Conservation (phyloP, 176 grass and related monocot genomes). For the Lolium perenne region DNA sequence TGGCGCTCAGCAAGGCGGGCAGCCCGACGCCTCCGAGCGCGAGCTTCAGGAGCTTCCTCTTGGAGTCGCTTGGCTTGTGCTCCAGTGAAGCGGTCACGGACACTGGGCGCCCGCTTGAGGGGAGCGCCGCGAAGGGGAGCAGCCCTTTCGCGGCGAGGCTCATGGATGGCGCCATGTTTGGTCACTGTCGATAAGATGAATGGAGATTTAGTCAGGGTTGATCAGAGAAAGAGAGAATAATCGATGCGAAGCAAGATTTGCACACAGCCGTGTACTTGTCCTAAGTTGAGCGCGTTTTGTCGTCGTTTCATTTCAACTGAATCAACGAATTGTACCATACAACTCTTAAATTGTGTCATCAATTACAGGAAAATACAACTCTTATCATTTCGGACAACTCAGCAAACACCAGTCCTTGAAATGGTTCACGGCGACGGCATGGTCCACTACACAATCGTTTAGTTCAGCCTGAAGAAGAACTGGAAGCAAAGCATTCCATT, state of each 20-base stretch:
- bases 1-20: slow-evolving; percentile 61
- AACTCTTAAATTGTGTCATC: too few relatives aligned
- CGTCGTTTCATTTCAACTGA: neutral
- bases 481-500: too few relatives aligned
- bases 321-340: neutral
- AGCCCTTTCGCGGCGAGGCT: slow-evolving; percentile 58
- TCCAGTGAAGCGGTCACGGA: slow-evolving; percentile 71
- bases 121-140: slow-evolving; percentile 50
- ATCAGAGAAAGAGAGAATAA: neutral
- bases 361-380: neutral
- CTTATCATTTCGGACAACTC: neutral
- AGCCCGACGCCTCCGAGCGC: slow-evolving; percentile 75
- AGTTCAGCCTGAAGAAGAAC: too few relatives aligned
- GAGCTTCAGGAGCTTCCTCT: slow-evolving; percentile 85
- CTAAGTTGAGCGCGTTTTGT: neutral
- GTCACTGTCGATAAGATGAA: slow-evolving; percentile 32
- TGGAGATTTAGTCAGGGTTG: neutral
- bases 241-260: neutral
- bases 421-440: neutral
- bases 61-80: slow-evolving; percentile 59
- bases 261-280: neutral
- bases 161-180: slow-evolving; percentile 73
- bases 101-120: slow-evolving; percentile 56
- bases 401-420: neutral
- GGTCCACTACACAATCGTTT: neutral